Evolutionary conservation across 495 filamentous ascomycete species (phyloP), one percentile per base, ranked within the genome.

Genomic region (Daldinia concentrica): DNA sequence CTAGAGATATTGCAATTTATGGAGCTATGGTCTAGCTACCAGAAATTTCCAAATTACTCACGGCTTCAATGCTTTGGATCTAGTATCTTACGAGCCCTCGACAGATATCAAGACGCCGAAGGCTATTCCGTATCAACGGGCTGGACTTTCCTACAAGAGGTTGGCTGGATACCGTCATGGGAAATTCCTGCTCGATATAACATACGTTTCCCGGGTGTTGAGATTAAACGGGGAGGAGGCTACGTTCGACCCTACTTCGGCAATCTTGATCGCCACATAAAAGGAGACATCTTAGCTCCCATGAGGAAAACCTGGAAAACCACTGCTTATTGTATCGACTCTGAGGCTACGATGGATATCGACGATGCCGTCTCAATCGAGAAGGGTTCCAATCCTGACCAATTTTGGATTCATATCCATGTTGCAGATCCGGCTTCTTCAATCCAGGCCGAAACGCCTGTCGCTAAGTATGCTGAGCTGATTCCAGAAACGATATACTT

Each of bases 371-470:
- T 98, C 8, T 97, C 94, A 1, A 65, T 98, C 7, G 92, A 95
- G 75, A 79, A 78, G 9, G 84, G 91, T 2, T 81, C 83, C 0
- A 79, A 82, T 14, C 77, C 82, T 1, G 83, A 84, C 4, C 86
- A 90, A 15, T 91, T 87, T 72, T 98, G 96, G 96, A 81, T 98
- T 32, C 93, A 92, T 74, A 79, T 96, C 11, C 95, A 99, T 75
- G 84, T 97, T 37, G 95, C 96, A n/a, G 95, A 98, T 74, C 96
- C 95, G 1, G 91, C 94, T 4, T 92, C 95, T n/a, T 91, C 91
- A 70, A 84, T 98, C 60, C 50, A 76, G 1, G 85, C 84, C 12
- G 82, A 89, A 17, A 81, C 88, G 52, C 74, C 80, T 11, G 76
- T 92, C 15, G 88, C 90, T 19, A 80, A 87, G 68, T 86, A 90